Conservation (phyloP, 1,284 basidiomycete genomes). For the Irpex rosettiformis region DNA sequence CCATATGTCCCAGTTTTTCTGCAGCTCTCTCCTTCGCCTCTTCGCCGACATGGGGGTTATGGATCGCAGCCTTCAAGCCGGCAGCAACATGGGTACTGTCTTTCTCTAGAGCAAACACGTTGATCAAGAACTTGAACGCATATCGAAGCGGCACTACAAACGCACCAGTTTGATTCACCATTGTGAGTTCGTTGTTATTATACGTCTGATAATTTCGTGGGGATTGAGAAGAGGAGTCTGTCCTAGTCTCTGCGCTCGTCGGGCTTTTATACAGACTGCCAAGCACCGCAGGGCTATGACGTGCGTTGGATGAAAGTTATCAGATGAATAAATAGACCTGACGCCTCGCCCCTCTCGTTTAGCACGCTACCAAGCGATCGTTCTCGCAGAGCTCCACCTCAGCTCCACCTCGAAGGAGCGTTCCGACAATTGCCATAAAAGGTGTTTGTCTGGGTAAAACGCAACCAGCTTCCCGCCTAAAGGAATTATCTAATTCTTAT, state of each 20-base stretch:
- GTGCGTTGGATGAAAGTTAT: neutral
- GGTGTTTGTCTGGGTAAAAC: neutral
- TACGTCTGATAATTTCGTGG: neutral
- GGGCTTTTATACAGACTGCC: too few relatives aligned
- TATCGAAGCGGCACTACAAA: too few relatives aligned
- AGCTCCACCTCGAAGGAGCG: neutral
- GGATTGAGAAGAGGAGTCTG: neutral
- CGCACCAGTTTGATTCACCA: neutral
- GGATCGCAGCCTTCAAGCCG: conserved; percentile 52
- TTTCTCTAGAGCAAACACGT: conserved; percentile 22
- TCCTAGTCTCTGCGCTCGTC: too few relatives aligned
- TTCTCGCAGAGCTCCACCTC: neutral
- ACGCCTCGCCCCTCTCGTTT: neutral
- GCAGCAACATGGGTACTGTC: conserved; percentile 41
- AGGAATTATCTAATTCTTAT: too few relatives aligned
- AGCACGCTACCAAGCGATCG: neutral
- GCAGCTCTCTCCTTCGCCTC: conserved; percentile 47
- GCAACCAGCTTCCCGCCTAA: neutral
- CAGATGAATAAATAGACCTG: neutral
- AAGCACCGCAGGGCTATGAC: neutral
- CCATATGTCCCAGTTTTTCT: conserved; percentile 40
- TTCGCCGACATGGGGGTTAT: conserved; percentile 50
- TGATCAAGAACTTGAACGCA: neutral
- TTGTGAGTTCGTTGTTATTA: neutral
- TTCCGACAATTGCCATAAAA: neutral